Evolutionary conservation across 2,329 filamentous ascomycete genomes (phyloP).

Genomic region (Teratosphaeria zuluensis): DNA sequence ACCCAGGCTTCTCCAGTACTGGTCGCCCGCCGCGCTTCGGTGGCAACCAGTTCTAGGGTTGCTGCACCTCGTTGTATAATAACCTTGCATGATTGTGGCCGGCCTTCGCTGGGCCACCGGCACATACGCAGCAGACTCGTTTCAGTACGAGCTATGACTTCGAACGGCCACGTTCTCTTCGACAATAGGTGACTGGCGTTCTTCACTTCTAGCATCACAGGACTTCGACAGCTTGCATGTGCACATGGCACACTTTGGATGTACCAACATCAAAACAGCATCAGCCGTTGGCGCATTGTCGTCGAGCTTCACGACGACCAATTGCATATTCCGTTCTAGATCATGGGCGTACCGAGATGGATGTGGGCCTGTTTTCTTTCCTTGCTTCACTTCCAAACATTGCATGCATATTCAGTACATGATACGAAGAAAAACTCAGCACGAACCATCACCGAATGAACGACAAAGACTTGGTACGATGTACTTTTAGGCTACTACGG

Average conservation of each 20-base stretch:
- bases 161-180: conserved; percentile 1
- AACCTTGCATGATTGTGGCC: conserved; percentile 2
- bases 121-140: conserved; percentile 6
- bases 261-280: conserved; percentile 3
- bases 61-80: conserved; percentile 6
- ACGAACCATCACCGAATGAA: background rate
- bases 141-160: conserved; percentile 7
- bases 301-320: background rate
- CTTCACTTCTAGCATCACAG: background rate
- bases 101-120: background rate
- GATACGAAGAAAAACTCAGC: conserved; percentile 1
- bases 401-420: background rate
- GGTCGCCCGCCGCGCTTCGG: conserved; percentile 14
- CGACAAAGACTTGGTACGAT: background rate
- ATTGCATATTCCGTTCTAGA: background rate
- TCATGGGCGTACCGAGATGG: background rate
- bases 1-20: conserved; percentile 10
- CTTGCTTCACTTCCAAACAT: background rate
- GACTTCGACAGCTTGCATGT: conserved; percentile 3
- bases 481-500: background rate
- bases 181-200: conserved; percentile 7
- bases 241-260: background rate
- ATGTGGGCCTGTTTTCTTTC: background rate
- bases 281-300: conserved; percentile 1
- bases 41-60: conserved; percentile 14